A percentile compares a stretch with the other conserved stretches of the same genome.
Evolutionary conservation across 2,329 filamentous ascomycete genomes (phyloP).

Genomic region (Trematosphaeria pertusa): DNA sequence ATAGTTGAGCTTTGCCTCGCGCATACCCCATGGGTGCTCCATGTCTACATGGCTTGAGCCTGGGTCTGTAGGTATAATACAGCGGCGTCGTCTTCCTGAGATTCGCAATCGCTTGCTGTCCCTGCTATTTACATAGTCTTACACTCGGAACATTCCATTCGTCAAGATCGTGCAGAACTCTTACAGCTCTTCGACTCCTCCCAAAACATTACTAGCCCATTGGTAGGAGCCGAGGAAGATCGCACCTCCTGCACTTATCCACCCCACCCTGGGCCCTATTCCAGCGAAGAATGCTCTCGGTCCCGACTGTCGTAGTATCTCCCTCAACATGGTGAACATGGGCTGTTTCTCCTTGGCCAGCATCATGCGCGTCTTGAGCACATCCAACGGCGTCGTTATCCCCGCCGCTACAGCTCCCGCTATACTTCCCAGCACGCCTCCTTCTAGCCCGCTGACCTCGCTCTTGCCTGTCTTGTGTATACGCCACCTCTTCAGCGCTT

Average conservation of each 20-base stretch:
- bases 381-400: slow-evolving; percentile 90
- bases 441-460: slow-evolving; percentile 74
- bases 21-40: slow-evolving; percentile 15
- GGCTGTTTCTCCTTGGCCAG: slow-evolving; percentile 73
- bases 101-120: too few species aligned
- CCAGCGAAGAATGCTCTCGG: slow-evolving; percentile 75
- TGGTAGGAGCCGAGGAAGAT: slow-evolving; percentile 96
- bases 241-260: slow-evolving; percentile 94
- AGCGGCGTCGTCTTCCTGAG: neutral
- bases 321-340: slow-evolving; percentile 65
- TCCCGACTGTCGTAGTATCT: slow-evolving; percentile 71
- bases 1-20: slow-evolving; percentile 6
- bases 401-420: slow-evolving; percentile 86
- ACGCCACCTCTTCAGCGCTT: slow-evolving; percentile 81
- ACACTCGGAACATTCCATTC: too few species aligned
- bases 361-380: slow-evolving; percentile 97
- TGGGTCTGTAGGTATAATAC: slow-evolving; percentile 1
- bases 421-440: slow-evolving; percentile 82
- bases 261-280: slow-evolving; percentile 82
- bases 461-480: slow-evolving; percentile 53
- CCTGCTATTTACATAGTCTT: slow-evolving; percentile 8
- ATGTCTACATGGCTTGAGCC: slow-evolving; percentile 13
- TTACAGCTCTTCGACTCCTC: slow-evolving; percentile 47
- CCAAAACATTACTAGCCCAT: slow-evolving; percentile 79
- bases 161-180: too few species aligned